phyloP scores from a whole-genome alignment of 352 stramenopile genomes.

The Phytopythium oedochilum region DNA sequence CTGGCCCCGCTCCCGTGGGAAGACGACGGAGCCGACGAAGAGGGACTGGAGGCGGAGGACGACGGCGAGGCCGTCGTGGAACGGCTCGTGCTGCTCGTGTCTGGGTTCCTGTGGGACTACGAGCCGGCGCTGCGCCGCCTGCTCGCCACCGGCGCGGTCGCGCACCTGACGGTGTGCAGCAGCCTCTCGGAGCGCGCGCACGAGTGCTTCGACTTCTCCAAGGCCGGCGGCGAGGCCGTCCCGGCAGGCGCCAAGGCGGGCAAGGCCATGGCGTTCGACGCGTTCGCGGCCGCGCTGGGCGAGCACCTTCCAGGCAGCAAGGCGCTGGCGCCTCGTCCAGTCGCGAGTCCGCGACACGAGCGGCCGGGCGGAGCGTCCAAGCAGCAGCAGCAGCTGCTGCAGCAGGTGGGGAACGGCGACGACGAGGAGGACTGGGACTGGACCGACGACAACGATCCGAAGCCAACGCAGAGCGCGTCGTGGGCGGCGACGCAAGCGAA shows the following conservation, averaged over 20 bases:
- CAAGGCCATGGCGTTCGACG: slow-evolving; percentile 43
- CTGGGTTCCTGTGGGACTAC: slow-evolving; percentile 65
- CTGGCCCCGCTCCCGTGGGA: slow-evolving; percentile 9
- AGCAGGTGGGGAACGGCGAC: too few relatives aligned
- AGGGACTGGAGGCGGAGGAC: neutral
- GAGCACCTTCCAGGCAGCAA: neutral
- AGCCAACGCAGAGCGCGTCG: neutral
- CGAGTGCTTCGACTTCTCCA: slow-evolving; percentile 59
- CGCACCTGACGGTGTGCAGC: slow-evolving; percentile 49
- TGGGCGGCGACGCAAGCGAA: neutral
- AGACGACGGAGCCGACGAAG: slow-evolving; percentile 1
- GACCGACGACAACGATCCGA: slow-evolving; percentile 24
- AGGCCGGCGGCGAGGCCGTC: slow-evolving; percentile 3
- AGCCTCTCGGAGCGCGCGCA: slow-evolving; percentile 63
- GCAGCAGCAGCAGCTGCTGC: too few relatives aligned
- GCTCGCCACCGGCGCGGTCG: slow-evolving; percentile 30
- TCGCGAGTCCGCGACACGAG: too few relatives aligned
- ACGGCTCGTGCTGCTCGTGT: slow-evolving; percentile 50
- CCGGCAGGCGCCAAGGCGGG: slow-evolving; percentile 9
- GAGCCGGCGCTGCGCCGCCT: slow-evolving; percentile 27
- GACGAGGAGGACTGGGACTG: slow-evolving; percentile 47
- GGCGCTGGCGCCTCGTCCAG: too few relatives aligned
- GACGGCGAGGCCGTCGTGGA: slow-evolving; percentile 7
- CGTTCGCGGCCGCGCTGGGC: slow-evolving; percentile 28
- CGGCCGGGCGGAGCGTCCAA: neutral